Evolutionary conservation across 257 asterid species (phyloP).

Genomic region (Solanum infundibuliforme): DNA sequence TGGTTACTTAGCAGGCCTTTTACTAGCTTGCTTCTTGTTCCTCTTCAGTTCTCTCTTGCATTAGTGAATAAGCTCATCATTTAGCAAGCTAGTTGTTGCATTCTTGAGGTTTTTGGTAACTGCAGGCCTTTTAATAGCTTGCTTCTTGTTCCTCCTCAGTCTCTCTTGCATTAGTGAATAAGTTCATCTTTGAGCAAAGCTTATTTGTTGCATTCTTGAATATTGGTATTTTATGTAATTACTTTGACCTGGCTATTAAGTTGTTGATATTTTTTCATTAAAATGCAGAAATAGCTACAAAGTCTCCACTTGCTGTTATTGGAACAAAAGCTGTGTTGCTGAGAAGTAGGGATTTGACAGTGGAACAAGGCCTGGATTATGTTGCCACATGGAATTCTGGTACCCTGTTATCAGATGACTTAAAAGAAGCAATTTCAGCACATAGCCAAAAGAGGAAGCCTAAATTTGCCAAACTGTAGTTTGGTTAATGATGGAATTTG

Average conservation of each 20-base stretch:
- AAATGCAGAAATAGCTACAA: conserved; percentile 48
- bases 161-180: neutral
- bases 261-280: neutral
- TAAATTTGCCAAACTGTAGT: conserved; percentile 45
- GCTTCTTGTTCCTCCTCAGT: neutral
- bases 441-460: conserved; percentile 55
- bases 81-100: neutral
- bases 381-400: conserved; percentile 86
- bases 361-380: conserved; percentile 82
- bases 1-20: neutral
- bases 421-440: conserved; percentile 56
- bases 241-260: neutral
- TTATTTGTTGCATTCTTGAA: neutral
- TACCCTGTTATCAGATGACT: conserved; percentile 44
- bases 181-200: neutral
- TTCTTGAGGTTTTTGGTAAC: neutral
- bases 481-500: neutral
- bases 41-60: neutral
- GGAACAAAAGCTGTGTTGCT: conserved; percentile 80
- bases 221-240: neutral
- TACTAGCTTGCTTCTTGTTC: neutral
- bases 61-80: neutral
- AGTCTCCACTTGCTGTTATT: conserved; percentile 61
- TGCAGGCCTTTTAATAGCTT: neutral
- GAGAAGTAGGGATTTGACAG: conserved; percentile 44